Evolutionary conservation across 768 basidiomycete species (phyloP).

Genomic region (Megacollybia marginata): DNA sequence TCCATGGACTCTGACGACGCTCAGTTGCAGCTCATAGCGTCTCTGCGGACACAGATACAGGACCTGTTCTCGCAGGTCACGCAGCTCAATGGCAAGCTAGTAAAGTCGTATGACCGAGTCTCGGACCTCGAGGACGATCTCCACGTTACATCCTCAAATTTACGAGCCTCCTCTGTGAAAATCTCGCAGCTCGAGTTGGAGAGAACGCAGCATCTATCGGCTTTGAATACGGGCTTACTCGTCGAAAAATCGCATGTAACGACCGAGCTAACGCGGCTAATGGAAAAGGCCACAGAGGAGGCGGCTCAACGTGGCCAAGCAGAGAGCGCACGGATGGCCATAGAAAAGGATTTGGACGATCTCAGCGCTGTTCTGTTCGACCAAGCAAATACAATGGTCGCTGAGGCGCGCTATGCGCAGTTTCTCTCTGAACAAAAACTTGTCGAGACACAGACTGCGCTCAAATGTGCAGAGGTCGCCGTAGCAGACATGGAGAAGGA

Average conservation of each 20-base stretch:
- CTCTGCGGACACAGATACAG: conserved; percentile 13
- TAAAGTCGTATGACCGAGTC: conserved; percentile 84
- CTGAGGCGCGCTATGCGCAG: conserved; percentile 72
- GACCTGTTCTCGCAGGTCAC: conserved; percentile 88
- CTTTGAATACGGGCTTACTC: conserved; percentile 83
- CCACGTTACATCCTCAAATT: conserved; percentile 54
- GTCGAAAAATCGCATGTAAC: conserved; percentile 92
- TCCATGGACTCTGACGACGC: background rate
- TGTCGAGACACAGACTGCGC: conserved; percentile 65
- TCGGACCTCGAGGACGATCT: conserved; percentile 90
- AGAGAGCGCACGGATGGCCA: conserved; percentile 70
- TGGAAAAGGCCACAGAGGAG: conserved; percentile 94
- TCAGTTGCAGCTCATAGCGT: background rate
- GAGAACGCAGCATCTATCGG: conserved; percentile 79
- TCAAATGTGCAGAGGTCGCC: conserved; percentile 81
- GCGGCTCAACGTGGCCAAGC: conserved; percentile 87
- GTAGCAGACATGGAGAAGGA: conserved; percentile 79
- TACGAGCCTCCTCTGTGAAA: conserved; percentile 55
- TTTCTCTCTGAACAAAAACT: conserved; percentile 66
- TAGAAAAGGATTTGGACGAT: conserved; percentile 93
- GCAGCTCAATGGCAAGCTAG: conserved; percentile 88
- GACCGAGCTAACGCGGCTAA: conserved; percentile 83
- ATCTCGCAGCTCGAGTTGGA: conserved; percentile 80
- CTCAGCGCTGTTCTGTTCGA: conserved; percentile 85
- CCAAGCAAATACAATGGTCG: conserved; percentile 98